A percentile compares a stretch with the other conserved stretches of the same genome.
These are phyloP conservation scores for Penicillium samsonianum DNA, from an alignment of 495 filamentous ascomycete species.

Conservation along the genomic window DNA sequence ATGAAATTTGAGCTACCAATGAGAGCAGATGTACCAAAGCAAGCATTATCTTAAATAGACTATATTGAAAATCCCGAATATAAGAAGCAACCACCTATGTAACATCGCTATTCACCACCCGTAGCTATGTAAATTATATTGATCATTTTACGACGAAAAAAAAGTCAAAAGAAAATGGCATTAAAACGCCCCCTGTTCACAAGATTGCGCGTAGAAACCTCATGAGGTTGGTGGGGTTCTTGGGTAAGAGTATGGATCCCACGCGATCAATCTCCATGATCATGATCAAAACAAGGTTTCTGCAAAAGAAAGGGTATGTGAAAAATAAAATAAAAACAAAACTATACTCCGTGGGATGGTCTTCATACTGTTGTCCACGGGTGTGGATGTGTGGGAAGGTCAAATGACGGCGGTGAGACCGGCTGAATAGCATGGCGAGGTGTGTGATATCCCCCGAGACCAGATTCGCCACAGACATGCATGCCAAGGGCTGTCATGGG, in stretches of 20 bases:
- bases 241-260: not conserved
- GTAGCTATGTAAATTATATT: not conserved
- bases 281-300: not conserved
- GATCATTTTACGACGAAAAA: not conserved
- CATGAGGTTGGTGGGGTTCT: not conserved
- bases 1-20: not conserved
- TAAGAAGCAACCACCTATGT: not conserved
- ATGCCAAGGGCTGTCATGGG: conserved; percentile 5
- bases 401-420: not conserved
- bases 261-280: not conserved
- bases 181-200: not conserved
- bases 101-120: not conserved
- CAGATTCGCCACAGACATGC: conserved; percentile 1
- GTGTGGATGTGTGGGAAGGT: not conserved
- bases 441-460: not conserved
- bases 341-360: not conserved
- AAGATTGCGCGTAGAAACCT: not conserved
- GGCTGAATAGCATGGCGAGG: not conserved
- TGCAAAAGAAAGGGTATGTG: not conserved
- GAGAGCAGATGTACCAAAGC: not conserved
- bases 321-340: not conserved
- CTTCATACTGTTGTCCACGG: conserved; percentile 1
- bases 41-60: not conserved
- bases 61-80: not conserved
- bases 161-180: not conserved